Conservation (phyloP, 1,284 basidiomycete species). For the Athelia psychrophila region DNA sequence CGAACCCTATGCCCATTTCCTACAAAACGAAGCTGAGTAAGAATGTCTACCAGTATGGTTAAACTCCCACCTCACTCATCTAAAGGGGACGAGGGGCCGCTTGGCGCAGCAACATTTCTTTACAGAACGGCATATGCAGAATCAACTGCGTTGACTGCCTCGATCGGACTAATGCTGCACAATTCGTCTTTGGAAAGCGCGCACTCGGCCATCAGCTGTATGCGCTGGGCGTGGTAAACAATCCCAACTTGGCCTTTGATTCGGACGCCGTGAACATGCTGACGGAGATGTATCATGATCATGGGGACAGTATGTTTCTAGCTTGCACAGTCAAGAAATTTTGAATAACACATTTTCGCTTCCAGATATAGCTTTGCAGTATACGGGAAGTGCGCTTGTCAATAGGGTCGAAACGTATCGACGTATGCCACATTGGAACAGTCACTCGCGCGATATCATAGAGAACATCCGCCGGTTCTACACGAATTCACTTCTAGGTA, state of each 20-base stretch:
- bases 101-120: conserved; percentile 68
- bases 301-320: conserved; percentile 77
- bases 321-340: not conserved
- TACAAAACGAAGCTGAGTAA: conserved; percentile 48
- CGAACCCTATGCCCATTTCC: conserved; percentile 70
- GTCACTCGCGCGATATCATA: conserved; percentile 95
- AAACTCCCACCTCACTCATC: not conserved
- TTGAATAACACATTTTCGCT: conserved; percentile 4
- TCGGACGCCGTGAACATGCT: conserved; percentile 97
- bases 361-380: conserved; percentile 91
- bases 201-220: conserved; percentile 95
- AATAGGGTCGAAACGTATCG: conserved; percentile 98
- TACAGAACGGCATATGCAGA: conserved; percentile 91
- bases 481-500: conserved; percentile 89
- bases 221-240: conserved; percentile 86
- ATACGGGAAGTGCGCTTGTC: conserved; percentile 94
- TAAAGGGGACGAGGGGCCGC: conserved; percentile 24
- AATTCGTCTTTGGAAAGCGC: conserved; percentile 97
- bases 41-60: conserved; percentile 10
- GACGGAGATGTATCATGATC: conserved; percentile 99
- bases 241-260: conserved; percentile 87
- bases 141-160: conserved; percentile 97
- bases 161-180: conserved; percentile 96
- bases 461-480: conserved; percentile 97
- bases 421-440: conserved; percentile 96